Base-by-base conservation (phyloP, 2,329 filamentous ascomycete species). In the Cyclaneusma minus region DNA sequence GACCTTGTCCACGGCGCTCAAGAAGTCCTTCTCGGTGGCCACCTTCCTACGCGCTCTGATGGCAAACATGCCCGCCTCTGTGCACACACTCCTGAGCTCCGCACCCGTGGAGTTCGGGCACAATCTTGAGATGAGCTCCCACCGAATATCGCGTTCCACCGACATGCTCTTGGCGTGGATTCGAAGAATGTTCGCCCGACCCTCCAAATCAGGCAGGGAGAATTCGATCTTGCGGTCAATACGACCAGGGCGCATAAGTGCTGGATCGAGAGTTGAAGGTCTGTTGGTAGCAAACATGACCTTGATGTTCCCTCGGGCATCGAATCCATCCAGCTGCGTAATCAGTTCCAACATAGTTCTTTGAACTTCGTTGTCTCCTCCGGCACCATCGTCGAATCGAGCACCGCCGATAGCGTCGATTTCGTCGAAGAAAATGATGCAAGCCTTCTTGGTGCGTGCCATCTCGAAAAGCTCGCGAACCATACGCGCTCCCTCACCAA, bases 91-190 rank as follows among this genome's bases (percentile, higher is more conserved):
- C 46, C 89, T 72, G 50, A 98, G 58, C 56, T 98, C 89, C 26
- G 89, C 89, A 60, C 89, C 89, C 1, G 89, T 98, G 28, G 85
- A 80, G 58, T 98, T 98, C 39, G 89, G 89, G 59, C 89, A 98
- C 37, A 98, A 66, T 43, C 89, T 77, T 12, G 85, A 94, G 49
- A 98, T 95, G 38, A 98, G 68, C 61, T 98, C 89, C 89, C 89
- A 98, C 56, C 89, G 74, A 47, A 98, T 98, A 49, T 98, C 89
- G 28, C 89, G 74, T 68, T 98, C 89, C 19, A 98, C 89, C 11
- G 84, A 94, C 89, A 98, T 98, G 51, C 82, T 92, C 77, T 95
- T 98, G 44, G 89, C 89, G 60, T 95, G 89, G 45, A 98, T 98
- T 26, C 89, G 80, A 22, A 98, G 69, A 47, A 98, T 95, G 58